Evolutionary conservation across 2,329 filamentous ascomycete genomes (phyloP).

Genomic region (Canariomyces notabilis): DNA sequence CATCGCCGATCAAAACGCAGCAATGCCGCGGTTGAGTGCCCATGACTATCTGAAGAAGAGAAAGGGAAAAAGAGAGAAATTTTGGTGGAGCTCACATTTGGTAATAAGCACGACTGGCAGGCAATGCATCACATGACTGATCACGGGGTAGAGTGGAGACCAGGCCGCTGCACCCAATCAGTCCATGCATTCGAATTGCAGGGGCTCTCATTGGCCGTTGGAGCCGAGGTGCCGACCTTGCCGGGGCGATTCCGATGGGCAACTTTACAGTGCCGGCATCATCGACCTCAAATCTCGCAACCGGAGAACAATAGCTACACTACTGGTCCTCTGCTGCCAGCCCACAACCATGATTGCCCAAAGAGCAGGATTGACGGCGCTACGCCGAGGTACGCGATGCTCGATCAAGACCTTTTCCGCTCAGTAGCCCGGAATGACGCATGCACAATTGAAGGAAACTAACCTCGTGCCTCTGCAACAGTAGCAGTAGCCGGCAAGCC

Average conservation of each 20-base stretch:
- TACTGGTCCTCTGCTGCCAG: constrained; percentile 12
- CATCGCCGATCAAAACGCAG: constrained; percentile 29
- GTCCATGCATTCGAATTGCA: constrained; percentile 20
- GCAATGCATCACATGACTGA: constrained; percentile 16
- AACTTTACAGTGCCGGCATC: constrained; percentile 17
- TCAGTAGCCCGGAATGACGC: not conserved
- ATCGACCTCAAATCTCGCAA: constrained; percentile 21
- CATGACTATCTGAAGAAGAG: constrained; percentile 47
- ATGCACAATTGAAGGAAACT: constrained; percentile 3
- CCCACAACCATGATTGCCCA: constrained; percentile 48
- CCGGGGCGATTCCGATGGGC: constrained; percentile 19
- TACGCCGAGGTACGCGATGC: constrained; percentile 49
- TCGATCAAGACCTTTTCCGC: constrained; percentile 2
- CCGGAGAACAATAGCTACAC: constrained; percentile 17
- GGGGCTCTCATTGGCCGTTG: constrained; percentile 19
- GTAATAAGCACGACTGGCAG: constrained; percentile 1
- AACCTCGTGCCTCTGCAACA: constrained; percentile 1
- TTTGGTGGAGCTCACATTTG: constrained; percentile 9
- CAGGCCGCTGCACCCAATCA: constrained; percentile 8
- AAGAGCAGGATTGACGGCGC: constrained; percentile 53
- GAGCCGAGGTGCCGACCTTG: constrained; percentile 25
- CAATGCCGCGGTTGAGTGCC: constrained; percentile 37
- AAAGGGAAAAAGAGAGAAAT: constrained; percentile 26
- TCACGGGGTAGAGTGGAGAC: too few species aligned
- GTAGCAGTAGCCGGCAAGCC: constrained; percentile 36